These are phyloP conservation scores for Rhodotorula glutinis DNA, from an alignment of 1,284 basidiomycete species.

Conservation along the genomic window DNA sequence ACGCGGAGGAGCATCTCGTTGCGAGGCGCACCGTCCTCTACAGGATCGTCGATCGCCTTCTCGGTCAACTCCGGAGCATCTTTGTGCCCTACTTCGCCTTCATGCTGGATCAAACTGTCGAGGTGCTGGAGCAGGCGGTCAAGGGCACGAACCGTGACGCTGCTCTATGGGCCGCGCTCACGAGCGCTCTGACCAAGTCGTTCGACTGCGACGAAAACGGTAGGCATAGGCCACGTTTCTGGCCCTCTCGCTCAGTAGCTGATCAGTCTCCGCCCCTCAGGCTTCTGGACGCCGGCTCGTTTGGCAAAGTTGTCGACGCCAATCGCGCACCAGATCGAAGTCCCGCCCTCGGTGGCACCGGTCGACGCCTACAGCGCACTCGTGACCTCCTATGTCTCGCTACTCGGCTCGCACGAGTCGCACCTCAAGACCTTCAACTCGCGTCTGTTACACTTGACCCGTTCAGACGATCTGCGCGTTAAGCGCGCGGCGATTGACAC, in stretches of 20 bases:
- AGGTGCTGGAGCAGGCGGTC: constrained; percentile 60
- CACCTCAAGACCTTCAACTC: constrained; percentile 78
- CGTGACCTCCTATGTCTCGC: constrained; percentile 50
- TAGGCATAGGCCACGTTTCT: constrained; percentile 43
- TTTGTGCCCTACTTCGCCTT: constrained; percentile 88
- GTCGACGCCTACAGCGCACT: constrained; percentile 38
- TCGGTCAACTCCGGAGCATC: constrained; percentile 82
- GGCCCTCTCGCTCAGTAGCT: not conserved
- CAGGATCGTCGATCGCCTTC: constrained; percentile 64
- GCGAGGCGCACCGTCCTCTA: constrained; percentile 67
- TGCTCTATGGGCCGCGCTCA: constrained; percentile 63
- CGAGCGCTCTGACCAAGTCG: constrained; percentile 66
- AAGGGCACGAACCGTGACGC: constrained; percentile 44
- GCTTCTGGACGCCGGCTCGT: constrained; percentile 83
- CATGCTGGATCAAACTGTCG: constrained; percentile 66
- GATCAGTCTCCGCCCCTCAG: constrained; percentile 49
- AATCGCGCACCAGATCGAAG: constrained; percentile 62
- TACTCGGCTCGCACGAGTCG: constrained; percentile 49
- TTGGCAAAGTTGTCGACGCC: constrained; percentile 61
- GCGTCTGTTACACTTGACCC: constrained; percentile 78
- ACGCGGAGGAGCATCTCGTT: constrained; percentile 37
- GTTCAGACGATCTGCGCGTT: constrained; percentile 67
- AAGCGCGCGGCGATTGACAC: constrained; percentile 69
- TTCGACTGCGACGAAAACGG: constrained; percentile 77
- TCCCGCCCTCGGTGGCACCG: constrained; percentile 18